Conservation (phyloP, 352 stramenopile genomes). For the Pythium graminicola region DNA sequence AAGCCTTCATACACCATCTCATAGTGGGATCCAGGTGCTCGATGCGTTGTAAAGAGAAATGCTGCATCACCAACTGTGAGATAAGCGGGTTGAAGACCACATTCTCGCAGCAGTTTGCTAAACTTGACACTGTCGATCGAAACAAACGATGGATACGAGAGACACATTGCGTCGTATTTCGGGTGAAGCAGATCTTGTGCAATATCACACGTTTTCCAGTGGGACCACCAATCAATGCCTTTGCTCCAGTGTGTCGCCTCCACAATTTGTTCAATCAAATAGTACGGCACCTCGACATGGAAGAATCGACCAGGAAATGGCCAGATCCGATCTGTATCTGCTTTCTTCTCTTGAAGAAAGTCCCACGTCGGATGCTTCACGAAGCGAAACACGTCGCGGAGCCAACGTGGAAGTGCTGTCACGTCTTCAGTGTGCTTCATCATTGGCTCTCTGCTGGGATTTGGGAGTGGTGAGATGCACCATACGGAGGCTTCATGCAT, state of each 20-base stretch:
- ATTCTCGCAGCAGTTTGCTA: conserved; percentile 64
- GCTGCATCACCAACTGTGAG: conserved; percentile 57
- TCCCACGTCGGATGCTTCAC: conserved; percentile 47
- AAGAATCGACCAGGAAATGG: conserved; percentile 28
- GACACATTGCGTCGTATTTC: conserved; percentile 42
- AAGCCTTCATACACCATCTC: conserved; percentile 62
- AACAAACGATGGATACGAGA: conserved; percentile 38
- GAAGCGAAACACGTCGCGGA: conserved; percentile 44
- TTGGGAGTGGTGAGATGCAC: conserved; percentile 20
- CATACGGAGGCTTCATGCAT: conserved; percentile 37
- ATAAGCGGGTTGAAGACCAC: conserved; percentile 34
- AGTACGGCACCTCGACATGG: conserved; percentile 28
- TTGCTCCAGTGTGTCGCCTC: conserved; percentile 56
- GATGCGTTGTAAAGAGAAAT: conserved; percentile 50
- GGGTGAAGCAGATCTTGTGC: conserved; percentile 27
- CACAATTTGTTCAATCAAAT: conserved; percentile 28
- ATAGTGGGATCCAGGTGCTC: conserved; percentile 34
- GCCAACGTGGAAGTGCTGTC: conserved; percentile 32
- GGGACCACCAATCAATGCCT: conserved; percentile 39
- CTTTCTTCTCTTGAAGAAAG: conserved; percentile 12
- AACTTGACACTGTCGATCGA: conserved; percentile 73
- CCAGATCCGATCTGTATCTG: conserved; percentile 6
- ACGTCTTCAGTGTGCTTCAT: not conserved
- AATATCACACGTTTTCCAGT: conserved; percentile 29
- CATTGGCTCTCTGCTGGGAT: not conserved